Base-by-base conservation (phyloP, 2,329 filamentous ascomycete genomes). In the Ophiostoma sp. region DNA sequence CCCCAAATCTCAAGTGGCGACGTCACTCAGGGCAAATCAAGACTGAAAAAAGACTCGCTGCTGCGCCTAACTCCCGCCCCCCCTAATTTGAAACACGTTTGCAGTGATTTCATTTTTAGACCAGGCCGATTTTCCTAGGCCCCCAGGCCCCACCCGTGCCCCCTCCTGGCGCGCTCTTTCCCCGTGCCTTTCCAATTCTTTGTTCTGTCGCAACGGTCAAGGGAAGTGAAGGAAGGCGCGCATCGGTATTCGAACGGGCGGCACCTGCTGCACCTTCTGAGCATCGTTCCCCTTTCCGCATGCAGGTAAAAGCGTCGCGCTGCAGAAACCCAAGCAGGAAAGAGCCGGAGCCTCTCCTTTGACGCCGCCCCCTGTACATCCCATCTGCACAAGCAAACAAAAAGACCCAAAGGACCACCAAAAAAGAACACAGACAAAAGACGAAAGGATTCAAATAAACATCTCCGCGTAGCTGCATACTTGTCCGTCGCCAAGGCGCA, bases 41-140 rank as follows among this genome's bases (percentile, higher is more conserved):
- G 25, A 12, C 6, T n/a, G n/a, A 45, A 66, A 50, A 31, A 33
- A 68, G 64, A n/a, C 42, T 68, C 3, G 33, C n/a, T 71, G 69
- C 70, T 72, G 70, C 70, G 59, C 45, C 70, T 45, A 31, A 36
- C 59, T 66, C 48, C 45, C 57, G 39, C 36, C 70, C 28, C 28
- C 57, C 45, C 33, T 66, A 66, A 55, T 66, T 64, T 71, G 70
- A 72, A 72, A 72, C 70, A 55, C 57, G 42, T 71, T 66, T 63
- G 57, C 28, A 63, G 55, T 22, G 36, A 70, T 45, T 50, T 63
- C 69, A 48, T 71, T 48, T 71, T 71, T 71, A 63, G 69, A 63
- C 55, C 25, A 61, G 69, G 69, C 69, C 28, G 69, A 48, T 48
- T 71, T 28, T 42, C n/a, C 48, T 6, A 25, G 50, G 33, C 33